Conservation (phyloP, 1,139 yeast genomes). For the Pichiaceae sp. region DNA sequence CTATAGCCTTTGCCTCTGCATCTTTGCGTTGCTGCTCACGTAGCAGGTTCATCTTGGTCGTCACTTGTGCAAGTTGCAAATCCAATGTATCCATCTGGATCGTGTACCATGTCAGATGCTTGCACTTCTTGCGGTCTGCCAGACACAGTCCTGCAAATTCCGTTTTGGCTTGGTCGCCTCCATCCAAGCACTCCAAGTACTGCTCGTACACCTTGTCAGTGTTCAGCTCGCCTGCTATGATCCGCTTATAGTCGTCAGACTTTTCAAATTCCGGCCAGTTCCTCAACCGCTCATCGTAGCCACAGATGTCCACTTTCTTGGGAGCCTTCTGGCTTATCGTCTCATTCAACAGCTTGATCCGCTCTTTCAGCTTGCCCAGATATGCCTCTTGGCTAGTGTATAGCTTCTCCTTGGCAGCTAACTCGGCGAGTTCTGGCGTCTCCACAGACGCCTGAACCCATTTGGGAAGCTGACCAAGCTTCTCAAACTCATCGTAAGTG, state of each 20-base stretch:
- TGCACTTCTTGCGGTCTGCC: slow-evolving; percentile 60
- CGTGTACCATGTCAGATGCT: slow-evolving; percentile 62
- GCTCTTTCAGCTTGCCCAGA: slow-evolving; percentile 29
- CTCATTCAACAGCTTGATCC: slow-evolving; percentile 14
- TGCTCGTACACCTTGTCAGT: slow-evolving; percentile 10
- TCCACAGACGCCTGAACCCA: slow-evolving; percentile 24
- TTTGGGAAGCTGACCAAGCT: slow-evolving; percentile 27
- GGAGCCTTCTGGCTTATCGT: slow-evolving; percentile 12
- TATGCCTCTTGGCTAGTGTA: slow-evolving; percentile 13
- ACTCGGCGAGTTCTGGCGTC: slow-evolving; percentile 2
- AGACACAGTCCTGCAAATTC: slow-evolving; percentile 34
- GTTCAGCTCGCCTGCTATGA: slow-evolving; percentile 7
- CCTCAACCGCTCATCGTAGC: slow-evolving; percentile 24
- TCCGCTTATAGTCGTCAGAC: slow-evolving; percentile 10
- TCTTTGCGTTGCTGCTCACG: slow-evolving; percentile 23
- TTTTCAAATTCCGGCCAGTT: slow-evolving; percentile 17
- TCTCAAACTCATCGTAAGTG: slow-evolving; percentile 23
- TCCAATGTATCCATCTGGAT: slow-evolving; percentile 38
- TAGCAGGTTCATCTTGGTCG: slow-evolving; percentile 23
- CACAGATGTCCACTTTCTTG: slow-evolving; percentile 32
- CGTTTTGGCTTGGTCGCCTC: slow-evolving; percentile 5
- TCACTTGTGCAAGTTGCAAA: slow-evolving; percentile 28
- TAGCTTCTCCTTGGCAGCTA: slow-evolving; percentile 6
- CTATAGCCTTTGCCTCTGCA: slow-evolving; percentile 30
- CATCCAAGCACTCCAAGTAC: slow-evolving; percentile 5